Percentiles rank a stretch among this genome's conserved stretches.
Evolutionary conservation across 179 eudicot species (phyloP).

Genomic region (Beta lomatogona): DNA sequence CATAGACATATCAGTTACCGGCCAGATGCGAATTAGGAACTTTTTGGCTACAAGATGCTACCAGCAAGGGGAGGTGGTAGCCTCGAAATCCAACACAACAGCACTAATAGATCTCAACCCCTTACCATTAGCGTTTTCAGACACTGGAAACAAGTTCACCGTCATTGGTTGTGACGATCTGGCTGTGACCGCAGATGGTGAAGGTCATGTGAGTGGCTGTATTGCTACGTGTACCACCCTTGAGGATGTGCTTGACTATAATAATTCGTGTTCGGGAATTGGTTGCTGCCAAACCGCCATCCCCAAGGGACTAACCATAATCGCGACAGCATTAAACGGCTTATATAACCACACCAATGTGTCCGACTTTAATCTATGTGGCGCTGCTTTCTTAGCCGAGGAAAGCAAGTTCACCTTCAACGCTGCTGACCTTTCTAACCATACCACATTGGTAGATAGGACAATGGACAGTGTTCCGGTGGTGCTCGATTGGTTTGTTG

Average conservation of each 20-base stretch:
- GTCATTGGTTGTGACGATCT: constrained; percentile 51
- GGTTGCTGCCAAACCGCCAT: constrained; percentile 28
- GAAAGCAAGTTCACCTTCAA: constrained; percentile 29
- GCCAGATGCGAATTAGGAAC: constrained; percentile 35
- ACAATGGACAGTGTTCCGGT: constrained; percentile 24
- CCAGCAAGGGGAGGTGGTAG: not conserved
- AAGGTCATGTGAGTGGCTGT: constrained; percentile 11
- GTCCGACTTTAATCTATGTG: not conserved
- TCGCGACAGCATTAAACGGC: too few relatives aligned
- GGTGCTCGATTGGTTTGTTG: constrained; percentile 49
- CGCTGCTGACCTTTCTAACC: constrained; percentile 7
- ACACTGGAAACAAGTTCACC: constrained; percentile 41
- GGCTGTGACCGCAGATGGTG: not conserved
- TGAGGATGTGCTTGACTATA: not conserved
- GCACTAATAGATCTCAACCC: not conserved
- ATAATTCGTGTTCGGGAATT: constrained; percentile 13
- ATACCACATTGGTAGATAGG: not conserved
- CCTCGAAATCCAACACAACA: not conserved
- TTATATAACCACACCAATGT: too few relatives aligned
- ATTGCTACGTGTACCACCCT: not conserved
- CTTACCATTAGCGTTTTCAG: constrained; percentile 34
- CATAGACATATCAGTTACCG: constrained; percentile 32
- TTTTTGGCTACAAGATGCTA: constrained; percentile 32
- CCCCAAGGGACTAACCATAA: constrained; percentile 35
- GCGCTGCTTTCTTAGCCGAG: constrained; percentile 34